Evolutionary conservation across 2,329 filamentous ascomycete species (phyloP), one percentile per base, ranked within the genome.

Genomic region (Pyricularia sp.): DNA sequence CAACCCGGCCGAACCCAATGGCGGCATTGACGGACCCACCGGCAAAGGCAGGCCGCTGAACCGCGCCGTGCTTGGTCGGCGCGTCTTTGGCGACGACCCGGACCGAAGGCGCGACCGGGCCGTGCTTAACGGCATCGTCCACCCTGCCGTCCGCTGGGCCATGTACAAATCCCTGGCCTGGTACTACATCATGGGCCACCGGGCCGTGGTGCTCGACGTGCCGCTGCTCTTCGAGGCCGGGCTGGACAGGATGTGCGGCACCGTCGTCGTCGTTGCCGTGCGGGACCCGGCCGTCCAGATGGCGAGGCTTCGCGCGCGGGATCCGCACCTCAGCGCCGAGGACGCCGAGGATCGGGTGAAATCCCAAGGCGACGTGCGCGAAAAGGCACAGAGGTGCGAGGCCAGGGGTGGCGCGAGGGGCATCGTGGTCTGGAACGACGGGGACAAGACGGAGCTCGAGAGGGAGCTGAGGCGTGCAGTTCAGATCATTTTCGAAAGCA

Each of bases 191-290:
- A 77, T 77, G 1, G 93, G 94, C 0, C 75, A 86, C 72, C 94
- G 93, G 91, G 93, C 92, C 0, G 91, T 96, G 4, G 88, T 99
- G 44, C 81, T 97, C 19, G 94, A 99, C 73, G 88, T 99, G 9
- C 94, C 94, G 63, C 79, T 99, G 64, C 81, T 99, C 57, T 97
- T 97, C 71, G 94, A 99, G 80, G 88, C 86, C 70, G 86, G 87
- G 2, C 87, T 96, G 76, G 94, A 99, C 75, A 79, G 86, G 55
- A 84, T 96, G 69, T 97, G 93, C 72, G 92, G 92, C 4, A 87
- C 86, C 0, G 89, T 96, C 19, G 77, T 96, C 66, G 92, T 99
- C 0, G 93, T 97, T 1, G 92, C 88, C 0, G 92, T 97, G 24
- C 80, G 78, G 12, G 90, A 96, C 70, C 88, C 90, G 0, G 84